Evolutionary conservation across 2,329 filamentous ascomycete genomes (phyloP), one percentile per base, ranked within the genome.

Genomic region (Sporothrix brasiliensis): DNA sequence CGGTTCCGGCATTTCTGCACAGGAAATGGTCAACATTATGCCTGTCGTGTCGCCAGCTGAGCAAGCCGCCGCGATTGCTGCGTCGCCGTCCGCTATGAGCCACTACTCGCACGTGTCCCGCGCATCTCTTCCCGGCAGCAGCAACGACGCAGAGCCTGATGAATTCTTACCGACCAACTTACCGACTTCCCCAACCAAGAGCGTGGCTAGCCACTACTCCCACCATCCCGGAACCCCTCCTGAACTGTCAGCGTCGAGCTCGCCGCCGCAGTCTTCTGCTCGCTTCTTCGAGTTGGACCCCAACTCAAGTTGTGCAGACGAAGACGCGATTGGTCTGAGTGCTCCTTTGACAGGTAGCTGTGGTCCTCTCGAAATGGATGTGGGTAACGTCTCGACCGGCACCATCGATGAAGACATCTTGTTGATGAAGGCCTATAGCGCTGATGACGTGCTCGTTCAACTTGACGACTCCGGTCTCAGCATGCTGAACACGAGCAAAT

Each of bases 161-260:
- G 69, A 71, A 4, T 75, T 75, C 7, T 75, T 76, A 7, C 75
- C 75, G 52, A 60, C 68, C 53, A 69, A 63, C 70, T 71, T 67
- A 19, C 73, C 78, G 4, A 79, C 81, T 34, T 85, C 85, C 11
- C 85, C 86, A 1, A 79, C 83, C 49, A 87, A 84, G 78, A 86
- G 83, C 76, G 77, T 79, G 4, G 77, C 78, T 21, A 86, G 85
- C 77, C 82, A 84, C 70, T 86, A 83, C 77, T 86, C 85, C 1
- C 75, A 75, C 60, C 72, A 75, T 11, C 74, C 75, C 39, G 71
- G 72, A 77, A 87, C 87, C 3, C 86, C 86, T 4, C 87, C 87
- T 0, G 86, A 86, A 72, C 83, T 89, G 41, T 88, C 87, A n/a
- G 83, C 86, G 72, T 87, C 86, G 27, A 86, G 86, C 16, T 88